A percentile compares a stretch with the other conserved stretches of the same genome.
Conservation (phyloP, 176 grass and related monocot species). For the Phragmites australis region DNA sequence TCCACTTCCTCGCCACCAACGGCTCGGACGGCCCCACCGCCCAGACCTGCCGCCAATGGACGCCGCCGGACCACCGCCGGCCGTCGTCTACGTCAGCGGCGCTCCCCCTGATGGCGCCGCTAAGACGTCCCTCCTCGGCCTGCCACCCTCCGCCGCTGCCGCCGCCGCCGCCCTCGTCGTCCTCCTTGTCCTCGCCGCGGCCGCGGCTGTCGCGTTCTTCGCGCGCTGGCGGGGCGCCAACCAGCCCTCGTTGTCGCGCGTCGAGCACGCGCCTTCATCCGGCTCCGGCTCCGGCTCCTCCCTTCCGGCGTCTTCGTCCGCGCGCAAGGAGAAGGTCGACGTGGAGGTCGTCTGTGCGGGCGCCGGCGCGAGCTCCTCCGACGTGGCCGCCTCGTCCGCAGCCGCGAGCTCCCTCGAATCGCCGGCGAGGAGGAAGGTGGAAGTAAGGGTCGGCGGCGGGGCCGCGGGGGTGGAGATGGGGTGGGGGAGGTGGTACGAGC, state of each 20-base stretch:
- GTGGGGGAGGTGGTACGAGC: constrained; percentile 94
- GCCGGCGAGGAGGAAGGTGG: constrained; percentile 27
- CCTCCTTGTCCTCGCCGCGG: constrained; percentile 46
- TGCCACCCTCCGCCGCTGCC: constrained; percentile 24
- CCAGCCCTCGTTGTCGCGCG: constrained; percentile 31
- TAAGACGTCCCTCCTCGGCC: constrained; percentile 25
- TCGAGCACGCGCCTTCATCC: constrained; percentile 52
- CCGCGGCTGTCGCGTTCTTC: constrained; percentile 23
- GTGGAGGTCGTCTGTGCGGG: constrained; percentile 3
- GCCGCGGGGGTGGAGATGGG: constrained; percentile 58
- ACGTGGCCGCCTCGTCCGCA: constrained; percentile 45
- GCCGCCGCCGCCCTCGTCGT: constrained; percentile 17
- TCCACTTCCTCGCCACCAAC: constrained; percentile 5
- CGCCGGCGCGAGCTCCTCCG: constrained; percentile 19
- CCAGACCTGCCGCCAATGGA: constrained; percentile 42
- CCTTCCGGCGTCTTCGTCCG: constrained; percentile 43
- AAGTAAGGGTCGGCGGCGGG: background rate
- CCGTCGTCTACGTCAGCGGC: background rate
- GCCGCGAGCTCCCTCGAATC: constrained; percentile 50
- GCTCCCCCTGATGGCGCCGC: background rate
- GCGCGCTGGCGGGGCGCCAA: constrained; percentile 28
- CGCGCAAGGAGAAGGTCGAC: constrained; percentile 42
- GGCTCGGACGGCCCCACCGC: background rate
- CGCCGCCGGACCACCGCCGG: constrained; percentile 33
- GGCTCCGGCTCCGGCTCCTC: constrained; percentile 38